Percentiles rank a stretch among this genome's conserved stretches.
These are phyloP conservation scores for Asterionellopsis glacialis DNA, from an alignment of 108 stramenopile genomes.

Conservation along the genomic window DNA sequence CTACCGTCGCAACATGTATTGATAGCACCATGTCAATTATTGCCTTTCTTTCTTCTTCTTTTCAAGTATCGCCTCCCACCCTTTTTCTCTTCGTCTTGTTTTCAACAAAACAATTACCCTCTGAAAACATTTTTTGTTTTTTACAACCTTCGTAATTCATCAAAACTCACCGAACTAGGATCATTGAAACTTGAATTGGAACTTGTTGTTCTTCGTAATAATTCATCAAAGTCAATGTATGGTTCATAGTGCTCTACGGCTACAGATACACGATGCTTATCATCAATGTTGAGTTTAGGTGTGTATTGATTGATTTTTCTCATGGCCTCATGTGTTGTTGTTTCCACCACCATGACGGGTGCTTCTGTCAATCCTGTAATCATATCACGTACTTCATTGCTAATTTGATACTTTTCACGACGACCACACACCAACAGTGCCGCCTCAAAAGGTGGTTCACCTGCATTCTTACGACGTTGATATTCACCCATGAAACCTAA, in stretches of 20 bases:
- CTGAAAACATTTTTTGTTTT: too few species aligned
- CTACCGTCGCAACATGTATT: too few species aligned
- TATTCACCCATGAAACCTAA: conserved; percentile 79
- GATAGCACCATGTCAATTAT: too few species aligned
- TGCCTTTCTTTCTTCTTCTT: too few species aligned
- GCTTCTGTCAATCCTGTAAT: conserved; percentile 39
- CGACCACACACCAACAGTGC: conserved; percentile 73
- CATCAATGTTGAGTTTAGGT: conserved; percentile 88
- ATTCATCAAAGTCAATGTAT: conserved; percentile 85
- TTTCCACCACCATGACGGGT: conserved; percentile 51
- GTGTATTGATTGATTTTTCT: conserved; percentile 74
- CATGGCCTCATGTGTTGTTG: conserved; percentile 74
- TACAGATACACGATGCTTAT: conserved; percentile 69
- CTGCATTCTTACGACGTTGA: conserved; percentile 30
- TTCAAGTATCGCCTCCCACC: too few species aligned
- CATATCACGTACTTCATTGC: conserved; percentile 51
- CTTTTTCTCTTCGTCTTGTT: too few species aligned
- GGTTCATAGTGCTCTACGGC: conserved; percentile 91
- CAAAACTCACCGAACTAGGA: background rate
- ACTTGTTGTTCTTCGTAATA: conserved; percentile 32
- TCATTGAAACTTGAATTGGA: conserved; percentile 8
- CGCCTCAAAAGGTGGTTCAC: conserved; percentile 32
- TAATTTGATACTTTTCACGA: conserved; percentile 50
- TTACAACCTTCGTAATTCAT: background rate
- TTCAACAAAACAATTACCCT: too few species aligned